Base-by-base conservation (phyloP, 2,329 filamentous ascomycete genomes). In the Cadophora malorum region DNA sequence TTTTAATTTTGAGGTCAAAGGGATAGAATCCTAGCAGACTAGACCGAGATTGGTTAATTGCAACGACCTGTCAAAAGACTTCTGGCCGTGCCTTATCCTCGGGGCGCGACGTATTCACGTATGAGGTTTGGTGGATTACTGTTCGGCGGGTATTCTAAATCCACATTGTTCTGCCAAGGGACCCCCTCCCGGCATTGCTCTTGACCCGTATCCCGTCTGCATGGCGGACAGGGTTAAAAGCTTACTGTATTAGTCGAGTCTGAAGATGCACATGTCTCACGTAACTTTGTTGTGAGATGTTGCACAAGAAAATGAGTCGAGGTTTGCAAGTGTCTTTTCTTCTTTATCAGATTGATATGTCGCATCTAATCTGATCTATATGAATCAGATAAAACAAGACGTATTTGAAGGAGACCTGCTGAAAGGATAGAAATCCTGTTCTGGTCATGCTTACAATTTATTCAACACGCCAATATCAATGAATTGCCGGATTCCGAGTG, bases 211-310 rank as follows among this genome's bases (percentile, higher is more conserved):
- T 55, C 52, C 52, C 21, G 25, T 53, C 41, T 45, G 41, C 41
- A 45, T 45, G 41, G 50, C 50, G 16, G 50, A 19, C 50, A 33
- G 52, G 52, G 21, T 55, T n/a, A 55, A 55, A 55, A 33, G 52
- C 52, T 55, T 55, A 55, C 52, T 55, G 52, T 55, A 21, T 55
- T 35, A 6, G 52, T 16, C 50, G 9, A 28, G 9, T 53, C 25
- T 53, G 50, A 25, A 14, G 10, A 53, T 53, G 25, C 10, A n/a
- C 14, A 33, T 55, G 28, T 55, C 52, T 55, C 52, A 55, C 52
- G 52, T 55, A 55, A 55, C 28, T 8, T 25, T 6, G 16, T 9
- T 9, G 52, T 19, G 28, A 38, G 31, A 12, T 3, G 31, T n/a
- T 31, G 19, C 5, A 56, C 31, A 16, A 38, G n/a, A 56, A 3